These are phyloP conservation scores for Wickerhamiella occidentalis DNA, from an alignment of 805 yeast genomes.

Conservation along the genomic window DNA sequence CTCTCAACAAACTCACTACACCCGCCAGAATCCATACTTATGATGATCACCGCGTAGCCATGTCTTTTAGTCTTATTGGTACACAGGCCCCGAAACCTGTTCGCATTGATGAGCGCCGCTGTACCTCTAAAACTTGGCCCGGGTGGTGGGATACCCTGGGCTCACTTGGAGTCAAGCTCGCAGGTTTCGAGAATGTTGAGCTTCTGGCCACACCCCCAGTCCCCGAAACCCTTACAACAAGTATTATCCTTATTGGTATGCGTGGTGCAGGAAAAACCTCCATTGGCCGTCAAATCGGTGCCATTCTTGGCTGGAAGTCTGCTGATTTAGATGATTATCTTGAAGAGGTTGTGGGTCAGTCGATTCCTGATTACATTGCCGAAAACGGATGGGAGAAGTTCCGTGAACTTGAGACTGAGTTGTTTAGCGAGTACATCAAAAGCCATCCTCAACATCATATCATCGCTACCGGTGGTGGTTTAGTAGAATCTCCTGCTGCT, in stretches of 20 bases:
- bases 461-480: slow-evolving; percentile 93
- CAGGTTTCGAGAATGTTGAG: slow-evolving; percentile 52
- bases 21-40: slow-evolving; percentile 37
- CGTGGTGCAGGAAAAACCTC: slow-evolving; percentile 95
- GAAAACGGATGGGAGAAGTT: slow-evolving; percentile 81
- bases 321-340: slow-evolving; percentile 68
- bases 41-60: slow-evolving; percentile 96
- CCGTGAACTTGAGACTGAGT: slow-evolving; percentile 50
- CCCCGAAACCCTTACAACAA: slow-evolving; percentile 23
- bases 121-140: slow-evolving; percentile 98
- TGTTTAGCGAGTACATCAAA: slow-evolving; percentile 40
- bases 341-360: slow-evolving; percentile 38
- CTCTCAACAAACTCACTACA: slow-evolving; percentile 22
- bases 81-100: slow-evolving; percentile 55
- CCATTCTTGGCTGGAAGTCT: slow-evolving; percentile 44
- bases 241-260: slow-evolving; percentile 86
- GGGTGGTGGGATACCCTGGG: slow-evolving; percentile 98
- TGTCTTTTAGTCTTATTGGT: slow-evolving; percentile 86
- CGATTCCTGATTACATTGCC: slow-evolving; percentile 37
- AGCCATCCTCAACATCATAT: slow-evolving; percentile 43
- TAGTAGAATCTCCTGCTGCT: slow-evolving; percentile 66
- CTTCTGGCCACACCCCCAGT: slow-evolving; percentile 10
- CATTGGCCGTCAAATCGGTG: slow-evolving; percentile 66
- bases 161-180: slow-evolving; percentile 48
- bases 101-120: slow-evolving; percentile 69